Percentiles rank a stretch among this genome's conserved stretches.
Evolutionary conservation across 139 green algal species (phyloP).

Genomic region (Zygnema cylindricum): DNA sequence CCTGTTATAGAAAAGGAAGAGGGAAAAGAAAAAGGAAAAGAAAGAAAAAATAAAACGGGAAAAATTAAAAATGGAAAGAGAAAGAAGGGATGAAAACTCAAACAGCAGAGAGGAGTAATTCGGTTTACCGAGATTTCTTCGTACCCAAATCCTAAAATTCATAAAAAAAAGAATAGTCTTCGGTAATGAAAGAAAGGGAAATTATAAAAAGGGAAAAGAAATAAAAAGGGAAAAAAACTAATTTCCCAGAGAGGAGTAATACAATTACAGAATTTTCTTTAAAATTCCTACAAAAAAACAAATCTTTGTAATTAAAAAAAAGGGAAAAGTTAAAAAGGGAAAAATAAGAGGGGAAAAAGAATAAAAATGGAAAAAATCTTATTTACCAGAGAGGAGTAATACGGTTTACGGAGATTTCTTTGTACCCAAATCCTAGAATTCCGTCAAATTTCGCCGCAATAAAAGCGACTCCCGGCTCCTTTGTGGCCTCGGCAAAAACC

Average conservation of each 20-base stretch:
- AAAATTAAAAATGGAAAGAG: neutral
- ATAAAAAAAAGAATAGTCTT: no score
- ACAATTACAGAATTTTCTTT: no score
- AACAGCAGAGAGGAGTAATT: slow-evolving; percentile 73
- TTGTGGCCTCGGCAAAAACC: slow-evolving; percentile 66
- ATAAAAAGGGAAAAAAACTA: neutral
- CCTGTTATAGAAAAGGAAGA: neutral
- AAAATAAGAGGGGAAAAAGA: neutral
- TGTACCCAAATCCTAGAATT: slow-evolving; percentile 95
- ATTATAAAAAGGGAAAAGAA: neutral
- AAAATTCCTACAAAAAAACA: no score
- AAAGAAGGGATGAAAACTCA: neutral
- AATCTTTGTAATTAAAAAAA: no score
- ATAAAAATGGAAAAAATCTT: neutral
- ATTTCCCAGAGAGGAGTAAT: no score
- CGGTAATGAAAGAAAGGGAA: neutral
- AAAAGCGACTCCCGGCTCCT: slow-evolving; percentile 93
- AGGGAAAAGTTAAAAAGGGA: neutral
- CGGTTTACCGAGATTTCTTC: slow-evolving; percentile 86
- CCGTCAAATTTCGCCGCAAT: slow-evolving; percentile 96
- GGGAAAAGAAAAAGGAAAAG: no score
- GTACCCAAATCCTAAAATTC: slow-evolving; percentile 96
- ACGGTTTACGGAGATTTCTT: slow-evolving; percentile 85
- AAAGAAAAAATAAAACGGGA: neutral
- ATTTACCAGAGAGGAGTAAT: slow-evolving; percentile 74